Percentiles rank a stretch among this genome's conserved stretches.
phyloP scores from a whole-genome alignment of 805 yeast genomes.

The Diddensiella transvaalensis region DNA sequence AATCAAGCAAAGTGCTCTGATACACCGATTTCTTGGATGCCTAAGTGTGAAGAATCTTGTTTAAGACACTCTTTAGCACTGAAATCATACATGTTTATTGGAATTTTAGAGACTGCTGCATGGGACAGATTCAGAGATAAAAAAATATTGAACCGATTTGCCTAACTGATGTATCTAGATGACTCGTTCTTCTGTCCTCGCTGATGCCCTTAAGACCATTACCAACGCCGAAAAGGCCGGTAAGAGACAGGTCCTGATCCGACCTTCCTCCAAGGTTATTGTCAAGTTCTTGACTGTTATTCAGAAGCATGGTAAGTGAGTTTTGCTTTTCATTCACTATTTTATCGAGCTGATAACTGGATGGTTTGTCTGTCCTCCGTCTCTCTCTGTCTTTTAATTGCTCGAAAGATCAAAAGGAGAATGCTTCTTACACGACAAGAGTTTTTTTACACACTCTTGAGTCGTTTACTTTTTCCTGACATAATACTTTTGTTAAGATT shows the following conservation, averaged over 20 bases:
- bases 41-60: constrained; percentile 1
- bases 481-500: not conserved
- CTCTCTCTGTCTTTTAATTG: constrained; percentile 97
- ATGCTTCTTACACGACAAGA: constrained; percentile 36
- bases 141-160: no score
- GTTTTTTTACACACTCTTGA: not conserved
- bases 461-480: constrained; percentile 3
- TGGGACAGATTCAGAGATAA: not conserved
- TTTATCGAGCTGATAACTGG: constrained; percentile 93
- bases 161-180: constrained; percentile 38
- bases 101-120: not conserved
- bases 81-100: not conserved
- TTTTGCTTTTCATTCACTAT: constrained; percentile 12
- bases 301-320: constrained; percentile 86
- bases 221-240: constrained; percentile 99
- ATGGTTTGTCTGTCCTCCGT: constrained; percentile 85
- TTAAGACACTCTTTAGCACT: not conserved
- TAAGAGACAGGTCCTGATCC: constrained; percentile 96
- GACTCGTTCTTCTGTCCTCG: constrained; percentile 98
- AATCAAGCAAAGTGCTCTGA: constrained; percentile 21
- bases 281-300: constrained; percentile 94
- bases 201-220: constrained; percentile 97
- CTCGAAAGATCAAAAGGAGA: constrained; percentile 68
- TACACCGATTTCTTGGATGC: constrained; percentile 21
- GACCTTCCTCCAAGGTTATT: constrained; percentile 98